Evolutionary conservation across 1,284 basidiomycete genomes (phyloP), one percentile per base, ranked within the genome.

Genomic region (Cutaneotrichosporon sp.): DNA sequence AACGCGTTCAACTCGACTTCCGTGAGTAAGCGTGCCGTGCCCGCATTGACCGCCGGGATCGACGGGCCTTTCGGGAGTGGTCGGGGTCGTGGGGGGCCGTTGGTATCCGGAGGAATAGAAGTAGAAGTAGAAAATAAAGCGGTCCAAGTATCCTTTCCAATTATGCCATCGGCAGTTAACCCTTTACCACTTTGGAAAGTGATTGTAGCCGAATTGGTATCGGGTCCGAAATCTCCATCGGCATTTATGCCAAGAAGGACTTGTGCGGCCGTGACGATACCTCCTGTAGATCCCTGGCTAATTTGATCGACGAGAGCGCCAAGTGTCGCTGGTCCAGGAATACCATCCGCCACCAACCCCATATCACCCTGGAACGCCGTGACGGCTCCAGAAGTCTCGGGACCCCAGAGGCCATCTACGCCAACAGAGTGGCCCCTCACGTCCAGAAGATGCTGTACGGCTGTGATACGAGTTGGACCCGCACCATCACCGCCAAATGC

Each of bases 171-270:
- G 0, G n/a, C 49, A 1, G 8, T 16, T 3, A 64, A 59, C 1
- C 56, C 56, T 2, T 46, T 36, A 9, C 4, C 13, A 4, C 4
- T 13, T 49, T 64, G 63, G 55, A 56, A 64, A 5, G 22, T 5
- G 22, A 51, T 51, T 0, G 52, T n/a, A 1, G 64, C 64, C 0
- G 51, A 4, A 26, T 59, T 31, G 2, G 60, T 56, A 0, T 11
- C 60, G 4, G 56, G 22, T 1, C 64, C 64, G 32, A 65, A 65
- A n/a, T 34, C 9, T 14, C 64, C 60, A 30, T 65, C 64, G 36
- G 61, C 57, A 0, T 14, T 40, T 9, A 65, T 31, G 34, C 22
- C 36, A 40, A 65, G 21, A 4, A 52, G 56, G 6, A 42, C 32
- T 51, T 65, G 60, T 0, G 64, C 64, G 0, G 64, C 64, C 9